Evolutionary conservation across 192 early-diverging fungal genomes (phyloP), one percentile per base, ranked within the genome.

Genomic region (Podila minutissima): DNA sequence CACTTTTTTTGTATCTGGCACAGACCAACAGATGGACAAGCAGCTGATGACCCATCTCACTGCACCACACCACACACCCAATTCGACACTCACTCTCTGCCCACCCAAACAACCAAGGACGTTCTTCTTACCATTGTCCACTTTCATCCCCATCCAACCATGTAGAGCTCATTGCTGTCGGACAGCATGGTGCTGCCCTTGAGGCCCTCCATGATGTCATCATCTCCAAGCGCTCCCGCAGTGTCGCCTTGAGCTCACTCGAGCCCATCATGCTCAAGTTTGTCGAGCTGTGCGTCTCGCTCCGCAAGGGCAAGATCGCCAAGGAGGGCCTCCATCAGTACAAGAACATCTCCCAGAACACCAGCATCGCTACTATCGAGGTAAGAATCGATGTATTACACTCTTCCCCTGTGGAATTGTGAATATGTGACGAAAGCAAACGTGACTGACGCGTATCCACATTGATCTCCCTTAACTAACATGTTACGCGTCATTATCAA

Each of bases 331-430:
- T 99, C 77, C 94, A 94, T 72, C 95, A 98, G 88, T 99, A 97
- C 89, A 98, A 98, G 87, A 98, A 98, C 88, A 96, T 97, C 84
- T 93, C 96, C 53, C 97, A 99, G 88, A 96, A 98, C 87, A 94
- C 90, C 70, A 95, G 93, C 73, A 94, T 98, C 51, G 85, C 91
- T 22, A 95, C 93, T 12, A 94, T 99, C 82, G 97, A 94, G 84
- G 92, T 94, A 79, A 32, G 41, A 8, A 46, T 41, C 11, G 11
- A 1, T 8, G 8, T 15, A 46, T 41, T 55, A 5, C 17, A 24
- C 9, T 20, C 5, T 20, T 20, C 22, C 22, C 6, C 17, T 55
- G 10, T 24, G 20, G 19, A 5, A 5, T 10, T 55, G 53, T 55
- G 3, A 22, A 26, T 26, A 55, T 24, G 11, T 55, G 20, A 55